These are phyloP conservation scores for Vachellia collinsii DNA, from an alignment of 306 rosid genomes.

Conservation along the genomic window DNA sequence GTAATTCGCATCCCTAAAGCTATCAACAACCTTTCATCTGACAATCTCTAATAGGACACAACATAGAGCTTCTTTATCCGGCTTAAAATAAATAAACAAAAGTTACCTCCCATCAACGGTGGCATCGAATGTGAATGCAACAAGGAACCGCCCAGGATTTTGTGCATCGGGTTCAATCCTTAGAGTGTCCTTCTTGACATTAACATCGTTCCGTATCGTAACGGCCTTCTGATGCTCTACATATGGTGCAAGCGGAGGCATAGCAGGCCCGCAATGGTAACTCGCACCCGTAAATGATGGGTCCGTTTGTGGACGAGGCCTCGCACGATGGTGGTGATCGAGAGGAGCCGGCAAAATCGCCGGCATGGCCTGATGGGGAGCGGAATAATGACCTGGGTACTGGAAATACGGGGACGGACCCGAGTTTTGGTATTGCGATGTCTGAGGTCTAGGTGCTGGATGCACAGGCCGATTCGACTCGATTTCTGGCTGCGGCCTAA, in stretches of 20 bases:
- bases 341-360: conserved; percentile 30
- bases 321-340: conserved; percentile 24
- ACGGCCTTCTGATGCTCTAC: conserved; percentile 81
- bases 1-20: background rate
- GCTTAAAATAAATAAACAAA: background rate
- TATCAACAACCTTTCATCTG: background rate
- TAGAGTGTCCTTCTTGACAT: conserved; percentile 69
- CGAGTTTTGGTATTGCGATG: conserved; percentile 54
- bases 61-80: background rate
- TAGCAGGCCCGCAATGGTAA: conserved; percentile 58
- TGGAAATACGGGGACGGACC: conserved; percentile 38
- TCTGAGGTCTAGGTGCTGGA: conserved; percentile 66
- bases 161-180: conserved; percentile 63
- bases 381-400: conserved; percentile 46
- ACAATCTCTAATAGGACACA: background rate
- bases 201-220: conserved; percentile 68
- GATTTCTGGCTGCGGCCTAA: conserved; percentile 72
- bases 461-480: conserved; percentile 59
- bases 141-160: conserved; percentile 61
- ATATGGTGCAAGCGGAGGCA: conserved; percentile 52
- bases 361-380: conserved; percentile 22
- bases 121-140: conserved; percentile 67
- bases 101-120: conserved; percentile 69
- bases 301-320: conserved; percentile 28
- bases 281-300: conserved; percentile 56